Base-by-base conservation (phyloP, 2,329 filamentous ascomycete species). In the Volutella citrinella region DNA sequence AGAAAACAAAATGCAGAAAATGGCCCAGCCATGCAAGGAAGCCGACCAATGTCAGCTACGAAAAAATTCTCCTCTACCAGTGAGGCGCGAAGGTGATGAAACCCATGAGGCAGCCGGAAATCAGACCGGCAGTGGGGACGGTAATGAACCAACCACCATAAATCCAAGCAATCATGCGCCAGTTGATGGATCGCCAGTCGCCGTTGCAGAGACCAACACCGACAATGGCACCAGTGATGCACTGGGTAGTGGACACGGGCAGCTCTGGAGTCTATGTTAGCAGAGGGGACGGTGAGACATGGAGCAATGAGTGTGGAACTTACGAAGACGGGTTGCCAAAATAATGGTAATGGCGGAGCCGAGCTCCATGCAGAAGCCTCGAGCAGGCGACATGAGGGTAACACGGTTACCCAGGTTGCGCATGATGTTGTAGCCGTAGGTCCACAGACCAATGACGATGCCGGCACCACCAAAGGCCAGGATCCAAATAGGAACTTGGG, bases 361-460 rank as follows among this genome's bases (percentile, higher is more conserved):
- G 30, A 81, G 65, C 56, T 80, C 76, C 72, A 78, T 77, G 22
- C 68, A 74, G 59, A 72, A 76, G 29, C 77, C 76, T 49, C 76
- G 70, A 3, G 70, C 66, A 5, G 77, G 78, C 1, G 76, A 79
- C 64, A 79, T 75, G n/a, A 77, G 68, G 10, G 78, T 80, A 40
- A 81, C 68, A 44, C 73, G 70, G 63, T 81, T 81, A 36, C 77
- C 77, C 41, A 80, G 64, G 49, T 75, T 74, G 25, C 70, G 66
- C 76, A 82, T 82, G 57, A 82, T 80, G 54, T 80, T 76, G 57
- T 80, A 81, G 3, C 76, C 77, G 44, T 79, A 69, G 18, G 75
- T 78, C 68, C 74, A 76, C 38, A 80, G 66, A 40, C 77, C 77
- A 27, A 78, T 54, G 29, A 70, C 69, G 26, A 80, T 72, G 40